Base-by-base conservation (phyloP, 2,329 filamentous ascomycete species). In the Xylariales sp. region DNA sequence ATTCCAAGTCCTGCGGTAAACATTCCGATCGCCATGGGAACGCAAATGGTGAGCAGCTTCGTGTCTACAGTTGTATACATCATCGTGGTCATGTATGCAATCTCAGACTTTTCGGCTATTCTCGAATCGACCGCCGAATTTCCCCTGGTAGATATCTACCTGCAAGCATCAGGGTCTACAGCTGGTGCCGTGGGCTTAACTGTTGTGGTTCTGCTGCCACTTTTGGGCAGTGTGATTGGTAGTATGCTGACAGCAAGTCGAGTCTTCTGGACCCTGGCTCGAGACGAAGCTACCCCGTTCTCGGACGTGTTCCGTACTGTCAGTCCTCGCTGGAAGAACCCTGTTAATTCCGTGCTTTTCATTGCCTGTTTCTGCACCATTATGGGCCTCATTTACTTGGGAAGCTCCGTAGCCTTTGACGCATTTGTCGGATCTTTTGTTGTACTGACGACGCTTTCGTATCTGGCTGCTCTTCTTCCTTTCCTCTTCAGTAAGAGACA, bases 121-220 rank as follows among this genome's bases (percentile, higher is more conserved):
- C 62, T 68, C 14, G 61, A 63, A 40, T 70, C 70, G 21, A 59
- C 69, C 4, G 63, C 64, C 44, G 57, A 63, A 13, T 83, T 80
- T 47, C 83, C 83, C 1, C 74, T 85, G 11, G 76, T 79, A 6
- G 76, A 81, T 37, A 80, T 87, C 41, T 87, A 85, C 56, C 66
- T 55, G 18, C 76, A 81, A 55, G 75, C 74, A 0, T 78, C 75
- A 0, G 67, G 69, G 0, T 71, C 67, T 1, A 61, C 60, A 1
- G 63, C 62, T 0, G 76, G 73, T 1, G 70, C 75, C 0, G 65
- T 71, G 0, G 73, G 70, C 0, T 56, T 80, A 4, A 61, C 78
- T 1, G 51, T 56, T 2, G 56, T 73, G 21, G 50, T 66, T 19
- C 47, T 66, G 40, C 47, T 47, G 15, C 31, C 56, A 40, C n/a